Percentiles rank a stretch among this genome's conserved stretches.
Conservation (phyloP, 257 asterid genomes). For the Rehmannia glutinosa region DNA sequence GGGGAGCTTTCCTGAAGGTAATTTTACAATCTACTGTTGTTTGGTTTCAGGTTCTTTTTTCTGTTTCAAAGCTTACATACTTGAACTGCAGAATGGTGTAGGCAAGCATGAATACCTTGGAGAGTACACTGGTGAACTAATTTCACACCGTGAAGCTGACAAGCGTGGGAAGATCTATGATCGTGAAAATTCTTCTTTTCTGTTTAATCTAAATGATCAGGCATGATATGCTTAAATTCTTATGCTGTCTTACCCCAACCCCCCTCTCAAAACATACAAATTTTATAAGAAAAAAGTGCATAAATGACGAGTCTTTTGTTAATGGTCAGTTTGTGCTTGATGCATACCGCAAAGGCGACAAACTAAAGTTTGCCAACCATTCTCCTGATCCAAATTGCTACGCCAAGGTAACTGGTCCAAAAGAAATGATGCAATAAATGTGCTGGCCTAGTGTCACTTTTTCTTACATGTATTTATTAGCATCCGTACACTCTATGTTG, state of each 20-base stretch:
- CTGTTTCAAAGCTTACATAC: constrained; percentile 16
- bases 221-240: constrained; percentile 31
- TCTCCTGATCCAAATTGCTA: constrained; percentile 94
- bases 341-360: constrained; percentile 88
- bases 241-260: neutral
- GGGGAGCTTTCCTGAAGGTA: constrained; percentile 99
- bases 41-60: neutral
- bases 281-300: neutral
- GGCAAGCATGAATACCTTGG: constrained; percentile 93
- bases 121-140: constrained; percentile 94
- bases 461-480: neutral
- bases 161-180: constrained; percentile 99
- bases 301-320: neutral
- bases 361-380: constrained; percentile 90
- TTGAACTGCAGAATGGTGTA: constrained; percentile 70
- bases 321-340: constrained; percentile 80
- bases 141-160: constrained; percentile 98
- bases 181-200: constrained; percentile 90
- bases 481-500: neutral
- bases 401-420: constrained; percentile 56
- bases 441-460: neutral
- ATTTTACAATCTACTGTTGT: constrained; percentile 9
- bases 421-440: neutral
- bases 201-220: constrained; percentile 88
- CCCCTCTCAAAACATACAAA: neutral